Percentiles rank a stretch among this genome's conserved stretches.
These are phyloP conservation scores for Populus deltoides DNA, from an alignment of 345 rosid species.

Conservation along the genomic window DNA sequence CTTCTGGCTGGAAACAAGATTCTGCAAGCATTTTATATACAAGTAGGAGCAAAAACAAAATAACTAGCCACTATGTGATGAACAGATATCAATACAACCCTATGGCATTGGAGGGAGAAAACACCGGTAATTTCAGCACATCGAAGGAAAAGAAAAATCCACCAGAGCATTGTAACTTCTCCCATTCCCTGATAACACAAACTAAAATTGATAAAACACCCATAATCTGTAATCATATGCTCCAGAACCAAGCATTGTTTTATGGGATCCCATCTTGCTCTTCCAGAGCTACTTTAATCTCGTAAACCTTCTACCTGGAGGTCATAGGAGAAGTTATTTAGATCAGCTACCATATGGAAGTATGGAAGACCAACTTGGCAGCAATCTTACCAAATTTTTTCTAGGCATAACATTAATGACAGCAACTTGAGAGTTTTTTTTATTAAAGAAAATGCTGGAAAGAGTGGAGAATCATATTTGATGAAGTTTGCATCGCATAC, in stretches of 20 bases:
- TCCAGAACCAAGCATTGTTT: neutral
- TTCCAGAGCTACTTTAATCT: neutral
- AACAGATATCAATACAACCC: neutral
- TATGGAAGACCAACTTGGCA: neutral
- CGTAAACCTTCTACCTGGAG: neutral
- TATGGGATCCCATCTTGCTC: neutral
- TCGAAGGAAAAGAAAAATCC: neutral
- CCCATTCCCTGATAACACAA: neutral
- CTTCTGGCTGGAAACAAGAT: neutral
- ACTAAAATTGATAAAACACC: neutral
- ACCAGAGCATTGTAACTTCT: neutral
- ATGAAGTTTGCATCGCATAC: neutral
- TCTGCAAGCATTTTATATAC: neutral
- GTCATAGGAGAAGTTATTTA: neutral
- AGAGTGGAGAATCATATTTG: neutral
- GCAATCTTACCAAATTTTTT: neutral
- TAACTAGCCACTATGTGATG: neutral
- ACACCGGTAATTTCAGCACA: neutral
- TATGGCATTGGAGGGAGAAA: neutral
- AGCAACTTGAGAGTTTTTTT: neutral
- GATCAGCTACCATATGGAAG: neutral
- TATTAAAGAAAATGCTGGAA: neutral
- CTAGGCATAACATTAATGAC: neutral
- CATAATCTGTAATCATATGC: neutral
- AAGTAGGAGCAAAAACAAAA: neutral